These are phyloP conservation scores for Globisporangium nagaii DNA, from an alignment of 352 stramenopile genomes.

Conservation along the genomic window DNA sequence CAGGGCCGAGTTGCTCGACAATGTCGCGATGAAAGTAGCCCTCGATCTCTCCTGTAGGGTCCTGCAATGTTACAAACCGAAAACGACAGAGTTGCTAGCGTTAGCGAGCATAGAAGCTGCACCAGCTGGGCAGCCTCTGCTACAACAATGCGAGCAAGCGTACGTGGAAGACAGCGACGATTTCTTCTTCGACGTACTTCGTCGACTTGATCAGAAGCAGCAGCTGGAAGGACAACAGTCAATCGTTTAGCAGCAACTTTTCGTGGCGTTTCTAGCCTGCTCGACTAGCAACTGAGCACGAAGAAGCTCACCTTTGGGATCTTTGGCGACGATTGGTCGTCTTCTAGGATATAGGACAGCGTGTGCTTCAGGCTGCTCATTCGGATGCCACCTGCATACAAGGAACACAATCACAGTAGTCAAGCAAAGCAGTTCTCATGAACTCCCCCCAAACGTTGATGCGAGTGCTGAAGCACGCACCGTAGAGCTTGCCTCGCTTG, in stretches of 20 bases:
- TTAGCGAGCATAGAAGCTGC: neutral
- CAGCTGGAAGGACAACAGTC: conserved; percentile 32
- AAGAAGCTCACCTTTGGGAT: conserved; percentile 54
- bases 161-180: conserved; percentile 72
- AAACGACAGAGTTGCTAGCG: neutral
- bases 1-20: conserved; percentile 61
- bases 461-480: conserved; percentile 16
- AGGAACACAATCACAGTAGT: neutral
- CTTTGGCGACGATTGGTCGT: conserved; percentile 52
- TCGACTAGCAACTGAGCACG: too few relatives aligned
- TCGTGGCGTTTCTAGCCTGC: too few relatives aligned
- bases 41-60: conserved; percentile 70
- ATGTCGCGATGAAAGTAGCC: conserved; percentile 81
- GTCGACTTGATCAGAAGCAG: conserved; percentile 75
- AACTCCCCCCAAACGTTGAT: too few relatives aligned
- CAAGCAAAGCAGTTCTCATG: too few relatives aligned
- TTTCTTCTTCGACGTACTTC: conserved; percentile 81
- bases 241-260: too few relatives aligned
- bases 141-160: neutral
- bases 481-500: conserved; percentile 54
- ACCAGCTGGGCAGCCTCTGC: neutral
- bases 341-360: conserved; percentile 48
- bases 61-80: too few relatives aligned
- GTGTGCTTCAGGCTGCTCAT: conserved; percentile 59
- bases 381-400: conserved; percentile 47